Evolutionary conservation across 495 filamentous ascomycete species (phyloP).

Genomic region (Penicillium diatomitis): DNA sequence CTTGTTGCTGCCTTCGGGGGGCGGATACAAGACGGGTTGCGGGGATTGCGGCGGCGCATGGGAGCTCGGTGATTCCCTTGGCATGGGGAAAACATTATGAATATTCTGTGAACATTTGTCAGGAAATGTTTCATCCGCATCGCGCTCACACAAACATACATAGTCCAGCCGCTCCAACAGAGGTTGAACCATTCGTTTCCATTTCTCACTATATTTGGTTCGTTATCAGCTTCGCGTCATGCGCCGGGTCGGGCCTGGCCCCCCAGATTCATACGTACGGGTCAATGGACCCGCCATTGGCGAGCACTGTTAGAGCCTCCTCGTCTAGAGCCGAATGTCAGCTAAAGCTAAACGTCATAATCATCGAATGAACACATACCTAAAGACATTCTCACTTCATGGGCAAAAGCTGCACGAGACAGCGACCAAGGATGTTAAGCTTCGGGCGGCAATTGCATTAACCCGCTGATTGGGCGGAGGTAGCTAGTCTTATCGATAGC

Average conservation of each 20-base stretch:
- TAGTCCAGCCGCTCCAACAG: constrained; percentile 45
- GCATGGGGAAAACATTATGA: constrained; percentile 44
- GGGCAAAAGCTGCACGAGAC: constrained; percentile 5
- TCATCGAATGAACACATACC: constrained; percentile 16
- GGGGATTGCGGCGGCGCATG: constrained; percentile 14
- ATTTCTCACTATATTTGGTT: constrained; percentile 38
- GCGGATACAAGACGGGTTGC: constrained; percentile 22
- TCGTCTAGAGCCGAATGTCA: constrained; percentile 37
- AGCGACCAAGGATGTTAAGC: constrained; percentile 10
- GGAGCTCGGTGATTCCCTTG: constrained; percentile 27
- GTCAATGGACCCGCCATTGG: constrained; percentile 59
- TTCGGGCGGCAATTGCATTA: constrained; percentile 6
- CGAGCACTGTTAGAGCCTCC: constrained; percentile 51
- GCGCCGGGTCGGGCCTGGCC: background rate
- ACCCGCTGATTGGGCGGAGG: constrained; percentile 12
- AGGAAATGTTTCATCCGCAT: constrained; percentile 1
- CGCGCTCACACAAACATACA: constrained; percentile 22
- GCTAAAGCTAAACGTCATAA: background rate
- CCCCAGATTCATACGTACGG: constrained; percentile 41
- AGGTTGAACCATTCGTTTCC: constrained; percentile 42
- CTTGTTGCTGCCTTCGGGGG: constrained; percentile 37
- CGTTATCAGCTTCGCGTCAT: constrained; percentile 17
- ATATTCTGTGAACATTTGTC: constrained; percentile 33
- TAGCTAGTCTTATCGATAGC: constrained; percentile 17
- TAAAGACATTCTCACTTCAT: constrained; percentile 27